These are phyloP conservation scores for Withania somnifera DNA, from an alignment of 305 asterid genomes.

Conservation along the genomic window DNA sequence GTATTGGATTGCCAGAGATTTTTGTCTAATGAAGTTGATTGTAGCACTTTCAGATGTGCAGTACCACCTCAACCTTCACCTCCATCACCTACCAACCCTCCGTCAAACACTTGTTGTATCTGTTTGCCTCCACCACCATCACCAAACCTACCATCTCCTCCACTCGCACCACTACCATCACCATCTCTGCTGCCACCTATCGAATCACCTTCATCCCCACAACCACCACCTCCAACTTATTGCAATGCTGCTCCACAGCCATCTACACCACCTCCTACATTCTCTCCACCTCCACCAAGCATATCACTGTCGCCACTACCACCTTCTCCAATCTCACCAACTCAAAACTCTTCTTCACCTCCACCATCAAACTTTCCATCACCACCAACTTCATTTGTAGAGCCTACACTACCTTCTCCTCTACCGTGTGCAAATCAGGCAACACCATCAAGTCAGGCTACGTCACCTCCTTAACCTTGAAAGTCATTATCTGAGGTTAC, in stretches of 20 bases:
- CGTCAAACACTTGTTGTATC: conserved; percentile 1
- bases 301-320: neutral
- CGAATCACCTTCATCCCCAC: neutral
- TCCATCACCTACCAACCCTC: conserved; percentile 11
- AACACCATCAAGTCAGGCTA: neutral
- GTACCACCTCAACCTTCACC: conserved; percentile 4
- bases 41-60: conserved; percentile 32
- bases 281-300: neutral
- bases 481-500: neutral
- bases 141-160: neutral
- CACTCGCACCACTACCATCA: conserved; percentile 3
- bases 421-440: neutral
- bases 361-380: neutral
- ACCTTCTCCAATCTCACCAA: neutral
- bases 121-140: conserved; percentile 11
- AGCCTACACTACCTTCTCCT: neutral
- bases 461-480: conserved; percentile 1
- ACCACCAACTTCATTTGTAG: neutral
- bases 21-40: conserved; percentile 28
- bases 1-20: conserved; percentile 32
- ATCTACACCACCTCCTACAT: neutral
- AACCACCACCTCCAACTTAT: neutral
- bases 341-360: neutral
- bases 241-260: neutral
- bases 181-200: neutral